Percentiles rank a stretch among this genome's conserved stretches.
These are phyloP conservation scores for Citrus glauca DNA, from an alignment of 345 rosid genomes.

Conservation along the genomic window DNA sequence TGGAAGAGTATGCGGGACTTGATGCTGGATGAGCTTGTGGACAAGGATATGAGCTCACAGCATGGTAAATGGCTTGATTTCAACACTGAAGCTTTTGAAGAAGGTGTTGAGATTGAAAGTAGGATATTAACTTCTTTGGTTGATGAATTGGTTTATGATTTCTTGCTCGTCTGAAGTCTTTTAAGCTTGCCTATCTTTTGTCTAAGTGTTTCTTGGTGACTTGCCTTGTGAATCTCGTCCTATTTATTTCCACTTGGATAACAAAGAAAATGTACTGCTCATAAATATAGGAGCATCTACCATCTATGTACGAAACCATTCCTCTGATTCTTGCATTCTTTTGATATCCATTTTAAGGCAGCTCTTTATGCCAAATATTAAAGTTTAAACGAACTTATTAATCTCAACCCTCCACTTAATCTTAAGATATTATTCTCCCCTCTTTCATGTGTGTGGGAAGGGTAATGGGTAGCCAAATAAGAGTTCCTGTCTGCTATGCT, in stretches of 20 bases:
- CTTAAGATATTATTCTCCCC: not conserved
- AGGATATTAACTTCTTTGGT: constrained; percentile 55
- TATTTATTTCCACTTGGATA: not conserved
- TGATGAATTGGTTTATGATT: constrained; percentile 68
- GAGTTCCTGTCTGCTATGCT: too few species aligned
- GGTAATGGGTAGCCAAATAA: too few species aligned
- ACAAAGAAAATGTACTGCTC: not conserved
- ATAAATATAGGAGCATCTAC: not conserved
- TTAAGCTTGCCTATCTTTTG: not conserved
- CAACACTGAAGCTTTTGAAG: constrained; percentile 56
- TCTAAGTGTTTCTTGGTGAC: not conserved
- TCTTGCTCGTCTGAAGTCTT: constrained; percentile 12
- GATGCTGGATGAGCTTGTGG: constrained; percentile 84
- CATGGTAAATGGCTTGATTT: constrained; percentile 77
- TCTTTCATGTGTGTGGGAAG: too few species aligned
- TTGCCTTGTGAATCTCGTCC: constrained; percentile 6
- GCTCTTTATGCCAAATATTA: not conserved
- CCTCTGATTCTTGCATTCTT: not conserved
- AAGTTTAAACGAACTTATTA: not conserved
- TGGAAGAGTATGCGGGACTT: constrained; percentile 56
- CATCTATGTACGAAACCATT: not conserved
- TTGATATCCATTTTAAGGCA: not conserved
- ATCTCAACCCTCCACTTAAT: not conserved
- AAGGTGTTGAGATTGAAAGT: constrained; percentile 59
- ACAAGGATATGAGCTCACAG: constrained; percentile 61